phyloP scores from a whole-genome alignment of 2,329 filamentous ascomycete species.

The Lasiodiplodia hormozganensis region DNA sequence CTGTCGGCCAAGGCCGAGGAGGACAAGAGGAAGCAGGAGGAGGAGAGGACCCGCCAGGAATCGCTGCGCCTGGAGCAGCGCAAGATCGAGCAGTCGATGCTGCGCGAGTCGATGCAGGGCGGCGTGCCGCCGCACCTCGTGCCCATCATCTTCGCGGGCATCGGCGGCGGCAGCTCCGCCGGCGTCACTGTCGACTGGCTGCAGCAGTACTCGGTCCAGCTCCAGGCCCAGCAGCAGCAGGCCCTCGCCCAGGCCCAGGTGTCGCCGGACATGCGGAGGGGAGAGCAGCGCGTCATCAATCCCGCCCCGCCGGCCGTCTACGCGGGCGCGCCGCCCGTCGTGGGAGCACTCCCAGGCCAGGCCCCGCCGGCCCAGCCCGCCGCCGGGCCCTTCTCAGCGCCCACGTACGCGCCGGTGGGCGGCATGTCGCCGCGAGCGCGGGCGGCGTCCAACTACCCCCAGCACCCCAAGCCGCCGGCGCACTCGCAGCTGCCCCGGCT shows the following conservation, averaged over 20 bases:
- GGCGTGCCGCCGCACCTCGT: constrained; percentile 60
- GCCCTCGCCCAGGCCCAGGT: constrained; percentile 45
- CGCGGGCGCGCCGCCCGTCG: constrained; percentile 40
- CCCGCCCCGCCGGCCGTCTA: constrained; percentile 45
- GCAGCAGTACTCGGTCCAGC: constrained; percentile 56
- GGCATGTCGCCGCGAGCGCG: constrained; percentile 44
- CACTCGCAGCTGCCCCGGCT: constrained; percentile 58
- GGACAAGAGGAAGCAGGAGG: constrained; percentile 61
- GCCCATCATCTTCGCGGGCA: constrained; percentile 61
- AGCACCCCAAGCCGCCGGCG: constrained; percentile 53
- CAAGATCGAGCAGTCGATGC: constrained; percentile 60
- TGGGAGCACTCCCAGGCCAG: constrained; percentile 48
- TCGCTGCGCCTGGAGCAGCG: constrained; percentile 57
- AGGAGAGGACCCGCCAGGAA: constrained; percentile 61
- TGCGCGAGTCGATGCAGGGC: constrained; percentile 59
- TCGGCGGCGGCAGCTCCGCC: constrained; percentile 56
- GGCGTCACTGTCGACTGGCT: constrained; percentile 58
- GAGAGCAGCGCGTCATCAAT: constrained; percentile 52
- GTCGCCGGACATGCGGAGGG: constrained; percentile 47
- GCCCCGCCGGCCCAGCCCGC: constrained; percentile 43
- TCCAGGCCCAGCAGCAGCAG: constrained; percentile 53
- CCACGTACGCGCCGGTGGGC: constrained; percentile 39
- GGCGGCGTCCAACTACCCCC: constrained; percentile 38
- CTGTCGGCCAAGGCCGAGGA: constrained; percentile 59
- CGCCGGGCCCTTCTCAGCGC: constrained; percentile 50